Percentiles rank a stretch among this genome's conserved stretches.
These are phyloP conservation scores for Monosporozyma aerobia DNA, from an alignment of 805 yeast genomes.

Conservation along the genomic window DNA sequence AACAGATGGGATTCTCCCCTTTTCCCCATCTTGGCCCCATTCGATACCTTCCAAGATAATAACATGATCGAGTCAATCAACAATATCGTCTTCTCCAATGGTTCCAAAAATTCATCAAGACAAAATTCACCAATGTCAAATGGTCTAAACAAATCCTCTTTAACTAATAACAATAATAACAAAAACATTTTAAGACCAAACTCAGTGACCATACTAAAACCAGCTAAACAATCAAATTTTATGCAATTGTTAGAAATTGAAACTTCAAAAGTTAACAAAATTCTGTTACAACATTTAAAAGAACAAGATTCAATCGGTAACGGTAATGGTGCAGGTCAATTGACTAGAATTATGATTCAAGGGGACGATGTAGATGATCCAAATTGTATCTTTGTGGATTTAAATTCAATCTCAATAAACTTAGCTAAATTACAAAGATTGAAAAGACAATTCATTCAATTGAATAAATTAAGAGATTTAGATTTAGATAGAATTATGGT, in stretches of 20 bases:
- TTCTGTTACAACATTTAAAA: constrained; percentile 44
- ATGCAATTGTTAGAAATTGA: constrained; percentile 66
- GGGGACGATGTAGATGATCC: constrained; percentile 33
- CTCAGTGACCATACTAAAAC: constrained; percentile 73
- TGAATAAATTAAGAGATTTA: constrained; percentile 71
- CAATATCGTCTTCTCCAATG: constrained; percentile 40
- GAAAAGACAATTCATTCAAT: constrained; percentile 70
- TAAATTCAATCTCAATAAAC: constrained; percentile 50
- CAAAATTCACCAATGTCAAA: not conserved
- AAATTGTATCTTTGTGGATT: constrained; percentile 37
- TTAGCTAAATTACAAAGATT: constrained; percentile 75
- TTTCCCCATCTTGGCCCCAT: constrained; percentile 46
- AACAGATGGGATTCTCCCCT: constrained; percentile 93
- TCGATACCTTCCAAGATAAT: constrained; percentile 22
- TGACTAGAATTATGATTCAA: constrained; percentile 35
- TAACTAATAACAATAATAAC: constrained; percentile 20
- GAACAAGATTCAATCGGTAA: constrained; percentile 34
- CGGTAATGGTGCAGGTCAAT: constrained; percentile 32
- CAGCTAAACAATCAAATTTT: constrained; percentile 69
- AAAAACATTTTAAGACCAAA: constrained; percentile 62
- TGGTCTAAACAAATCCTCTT: not conserved
- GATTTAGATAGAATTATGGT: constrained; percentile 60
- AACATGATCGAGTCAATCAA: constrained; percentile 52
- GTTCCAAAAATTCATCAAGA: constrained; percentile 3
- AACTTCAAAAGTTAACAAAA: constrained; percentile 56